A percentile compares a stretch with the other conserved stretches of the same genome.
Evolutionary conservation across 805 yeast genomes (phyloP).

Genomic region (Tetrapisispora phaffii): DNA sequence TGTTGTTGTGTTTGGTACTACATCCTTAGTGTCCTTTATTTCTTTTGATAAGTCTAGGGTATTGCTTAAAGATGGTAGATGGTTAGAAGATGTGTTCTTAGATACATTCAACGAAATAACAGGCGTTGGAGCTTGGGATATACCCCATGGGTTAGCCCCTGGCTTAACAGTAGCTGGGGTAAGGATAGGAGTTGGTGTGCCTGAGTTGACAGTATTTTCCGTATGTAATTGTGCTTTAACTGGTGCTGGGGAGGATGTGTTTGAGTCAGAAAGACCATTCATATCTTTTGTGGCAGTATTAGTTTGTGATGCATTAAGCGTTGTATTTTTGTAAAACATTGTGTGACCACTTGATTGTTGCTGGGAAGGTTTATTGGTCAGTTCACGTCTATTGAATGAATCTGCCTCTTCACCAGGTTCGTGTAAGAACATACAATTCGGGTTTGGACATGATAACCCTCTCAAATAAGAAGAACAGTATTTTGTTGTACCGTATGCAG

Average conservation of each 20-base stretch:
- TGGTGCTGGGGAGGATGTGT: conserved; percentile 25
- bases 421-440: conserved; percentile 96
- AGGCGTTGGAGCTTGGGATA: conserved; percentile 25
- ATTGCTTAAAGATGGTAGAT: conserved; percentile 25
- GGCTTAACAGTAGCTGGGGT: conserved; percentile 28
- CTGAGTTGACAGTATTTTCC: conserved; percentile 8
- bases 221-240: conserved; percentile 21
- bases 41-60: conserved; percentile 8
- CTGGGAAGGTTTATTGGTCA: conserved; percentile 27
- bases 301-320: conserved; percentile 5
- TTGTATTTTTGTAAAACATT: conserved; percentile 8
- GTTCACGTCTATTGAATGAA: conserved; percentile 65
- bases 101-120: conserved; percentile 17
- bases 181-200: conserved; percentile 19
- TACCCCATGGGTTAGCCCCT: conserved; percentile 30
- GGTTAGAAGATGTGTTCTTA: conserved; percentile 17
- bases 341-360: conserved; percentile 3
- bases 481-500: conserved; percentile 97
- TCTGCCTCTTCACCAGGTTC: conserved; percentile 99
- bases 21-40: conserved; percentile 11
- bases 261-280: conserved; percentile 8
- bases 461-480: conserved; percentile 93
- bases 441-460: conserved; percentile 95
- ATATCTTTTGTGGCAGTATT: conserved; percentile 4
- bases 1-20: neutral